phyloP scores from a whole-genome alignment of 164 flowering plant genomes.

The Vitis riparia region DNA sequence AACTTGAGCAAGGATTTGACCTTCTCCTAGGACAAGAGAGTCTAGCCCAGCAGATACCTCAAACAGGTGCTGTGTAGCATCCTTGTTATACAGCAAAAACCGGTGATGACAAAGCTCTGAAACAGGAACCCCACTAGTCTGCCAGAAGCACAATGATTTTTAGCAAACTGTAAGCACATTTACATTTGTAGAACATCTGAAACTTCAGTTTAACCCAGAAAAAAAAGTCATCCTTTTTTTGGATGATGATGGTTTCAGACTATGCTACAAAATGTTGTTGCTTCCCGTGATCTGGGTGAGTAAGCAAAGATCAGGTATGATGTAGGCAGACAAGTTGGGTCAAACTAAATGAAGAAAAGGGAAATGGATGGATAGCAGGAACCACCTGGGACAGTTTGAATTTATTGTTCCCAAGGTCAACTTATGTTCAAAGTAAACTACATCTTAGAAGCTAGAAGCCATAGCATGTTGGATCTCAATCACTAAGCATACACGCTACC shows the following conservation, averaged over 20 bases:
- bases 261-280: too few relatives aligned
- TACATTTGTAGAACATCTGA: too few relatives aligned
- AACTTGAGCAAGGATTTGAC: constrained; percentile 95
- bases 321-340: too few relatives aligned
- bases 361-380: background rate
- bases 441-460: too few relatives aligned
- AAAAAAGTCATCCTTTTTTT: too few relatives aligned
- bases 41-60: constrained; percentile 98
- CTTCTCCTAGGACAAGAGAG: constrained; percentile 95
- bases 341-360: too few relatives aligned
- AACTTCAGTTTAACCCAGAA: too few relatives aligned
- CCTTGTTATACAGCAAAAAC: constrained; percentile 78
- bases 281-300: too few relatives aligned
- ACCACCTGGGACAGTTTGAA: background rate
- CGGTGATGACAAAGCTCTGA: constrained; percentile 80
- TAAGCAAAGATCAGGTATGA: too few relatives aligned
- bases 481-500: background rate
- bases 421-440: too few relatives aligned
- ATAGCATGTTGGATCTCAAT: constrained; percentile 1
- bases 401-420: too few relatives aligned
- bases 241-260: too few relatives aligned
- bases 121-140: constrained; percentile 94
- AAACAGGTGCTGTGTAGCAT: constrained; percentile 89
- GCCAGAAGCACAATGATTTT: constrained; percentile 20
- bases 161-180: background rate